Evolutionary conservation across 2,329 filamentous ascomycete species (phyloP), one percentile per base, ranked within the genome.

Genomic region (Nothomitra cinnamomea): DNA sequence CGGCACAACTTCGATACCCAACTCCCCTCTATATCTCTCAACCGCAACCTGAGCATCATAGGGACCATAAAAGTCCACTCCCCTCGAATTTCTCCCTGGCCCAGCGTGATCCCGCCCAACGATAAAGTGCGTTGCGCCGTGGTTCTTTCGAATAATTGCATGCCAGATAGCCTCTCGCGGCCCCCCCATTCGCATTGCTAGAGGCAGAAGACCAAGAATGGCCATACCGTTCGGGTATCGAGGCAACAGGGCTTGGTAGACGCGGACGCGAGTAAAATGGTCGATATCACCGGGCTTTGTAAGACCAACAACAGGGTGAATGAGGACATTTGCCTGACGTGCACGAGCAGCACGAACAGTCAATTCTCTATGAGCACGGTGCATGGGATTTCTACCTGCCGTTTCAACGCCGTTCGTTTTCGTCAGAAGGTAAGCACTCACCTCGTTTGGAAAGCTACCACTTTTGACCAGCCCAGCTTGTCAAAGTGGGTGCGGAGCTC

Each of bases 161-260:
- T 98, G 92, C 92, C 92, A 98, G 73, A 98, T 88, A 61, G 92
- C 92, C 76, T 98, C 92, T 61, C 92, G 87, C 58, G 92, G 92
- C 63, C 92, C 92, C 66, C 88, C 92, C 92, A 98, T 98, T 67
- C 92, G 85, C 92, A 98, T 98, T 63, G 92, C 92, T 59, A 98
- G 78, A 56, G 89, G 89, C 53, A 98, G 79, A 42, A 98, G 86
- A 70, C 88, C 90, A 59, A 98, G 80, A 40, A 94, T 88, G 56
- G 92, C 92, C 92, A 98, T 98, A 65, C 92, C 92, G 70, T 96
- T 98, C 70, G 92, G 92, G 74, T 98, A 98, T 66, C 92, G 82
- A 61, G 90, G 87, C 60, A 98, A 79, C 53, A 98, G 81, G 43
- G 92, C 90, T 78, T 96, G 87, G 80, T 98, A 98, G 64, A 95